Percentiles rank a stretch among this genome's conserved stretches.
These are phyloP conservation scores for Teunomyces lycoperdinae DNA, from an alignment of 805 yeast species.

Conservation along the genomic window DNA sequence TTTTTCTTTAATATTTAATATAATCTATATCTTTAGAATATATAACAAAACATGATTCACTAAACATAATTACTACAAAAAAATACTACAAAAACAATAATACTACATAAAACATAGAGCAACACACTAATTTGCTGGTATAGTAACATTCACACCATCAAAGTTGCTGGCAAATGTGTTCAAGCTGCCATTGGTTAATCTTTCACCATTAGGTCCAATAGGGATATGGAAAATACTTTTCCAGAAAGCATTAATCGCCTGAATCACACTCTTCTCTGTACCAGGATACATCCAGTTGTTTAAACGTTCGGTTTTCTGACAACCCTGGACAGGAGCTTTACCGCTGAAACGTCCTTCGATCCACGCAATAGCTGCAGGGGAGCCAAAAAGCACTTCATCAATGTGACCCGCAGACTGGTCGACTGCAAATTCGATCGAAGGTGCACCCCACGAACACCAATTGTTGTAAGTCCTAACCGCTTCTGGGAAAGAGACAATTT, in stretches of 20 bases:
- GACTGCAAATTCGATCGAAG: slow-evolving; percentile 9
- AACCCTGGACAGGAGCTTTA: slow-evolving; percentile 14
- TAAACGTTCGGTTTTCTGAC: slow-evolving; percentile 39
- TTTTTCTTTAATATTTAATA: too few species aligned
- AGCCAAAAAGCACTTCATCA: slow-evolving; percentile 13
- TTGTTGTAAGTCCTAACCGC: slow-evolving; percentile 8
- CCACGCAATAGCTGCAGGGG: slow-evolving; percentile 17
- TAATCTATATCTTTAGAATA: too few species aligned
- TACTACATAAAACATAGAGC: neutral
- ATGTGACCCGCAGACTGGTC: slow-evolving; percentile 13
- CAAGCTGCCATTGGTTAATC: neutral
- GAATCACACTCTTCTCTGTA: slow-evolving; percentile 16
- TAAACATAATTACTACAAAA: too few species aligned
- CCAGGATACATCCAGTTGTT: slow-evolving; percentile 43
- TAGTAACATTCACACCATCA: neutral
- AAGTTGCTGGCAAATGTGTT: neutral
- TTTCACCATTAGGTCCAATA: neutral
- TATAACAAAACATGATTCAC: too few species aligned
- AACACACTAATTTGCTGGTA: neutral
- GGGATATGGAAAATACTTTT: neutral
- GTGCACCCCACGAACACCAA: slow-evolving; percentile 10
- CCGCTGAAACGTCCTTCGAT: slow-evolving; percentile 15
- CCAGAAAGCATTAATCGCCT: neutral
- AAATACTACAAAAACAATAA: neutral
- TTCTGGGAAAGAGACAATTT: slow-evolving; percentile 8